These are phyloP conservation scores for Amphichorda felina DNA, from an alignment of 2,329 filamentous ascomycete species.

Conservation along the genomic window DNA sequence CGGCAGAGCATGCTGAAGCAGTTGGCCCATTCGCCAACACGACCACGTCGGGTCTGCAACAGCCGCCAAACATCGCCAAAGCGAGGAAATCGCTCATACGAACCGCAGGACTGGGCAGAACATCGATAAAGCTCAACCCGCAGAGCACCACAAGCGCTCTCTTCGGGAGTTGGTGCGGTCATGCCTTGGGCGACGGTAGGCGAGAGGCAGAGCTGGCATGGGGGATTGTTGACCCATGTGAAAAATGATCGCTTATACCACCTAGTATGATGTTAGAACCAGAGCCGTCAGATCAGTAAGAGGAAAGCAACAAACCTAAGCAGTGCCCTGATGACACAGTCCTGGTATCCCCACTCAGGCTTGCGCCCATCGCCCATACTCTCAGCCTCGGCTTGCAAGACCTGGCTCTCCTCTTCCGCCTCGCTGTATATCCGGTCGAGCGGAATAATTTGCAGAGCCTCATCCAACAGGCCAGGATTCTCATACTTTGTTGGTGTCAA, in stretches of 20 bases:
- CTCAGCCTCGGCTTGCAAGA: constrained; percentile 76
- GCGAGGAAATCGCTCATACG: constrained; percentile 80
- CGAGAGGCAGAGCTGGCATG: constrained; percentile 69
- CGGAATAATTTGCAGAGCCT: constrained; percentile 77
- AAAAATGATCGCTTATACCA: constrained; percentile 98
- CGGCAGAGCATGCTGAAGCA: constrained; percentile 98
- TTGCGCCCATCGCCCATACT: constrained; percentile 72
- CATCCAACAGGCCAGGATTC: constrained; percentile 87
- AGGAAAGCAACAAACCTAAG: constrained; percentile 50
- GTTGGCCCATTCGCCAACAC: constrained; percentile 93
- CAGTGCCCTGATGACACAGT: constrained; percentile 84
- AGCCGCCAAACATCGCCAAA: constrained; percentile 94
- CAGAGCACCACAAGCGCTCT: constrained; percentile 76
- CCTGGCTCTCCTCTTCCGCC: constrained; percentile 85
- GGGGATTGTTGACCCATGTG: constrained; percentile 91
- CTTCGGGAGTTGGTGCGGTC: constrained; percentile 76
- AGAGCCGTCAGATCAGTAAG: constrained; percentile 4
- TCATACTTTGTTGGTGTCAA: constrained; percentile 89
- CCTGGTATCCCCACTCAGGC: constrained; percentile 92
- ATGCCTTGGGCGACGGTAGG: constrained; percentile 76
- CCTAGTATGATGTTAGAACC: constrained; percentile 11
- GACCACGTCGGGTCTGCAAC: constrained; percentile 73
- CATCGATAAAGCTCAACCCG: constrained; percentile 87
- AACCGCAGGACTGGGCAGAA: constrained; percentile 60
- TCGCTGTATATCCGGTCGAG: constrained; percentile 86